These are phyloP conservation scores for Agarophyton chilense DNA, from an alignment of 23 red algal genomes.

Conservation along the genomic window DNA sequence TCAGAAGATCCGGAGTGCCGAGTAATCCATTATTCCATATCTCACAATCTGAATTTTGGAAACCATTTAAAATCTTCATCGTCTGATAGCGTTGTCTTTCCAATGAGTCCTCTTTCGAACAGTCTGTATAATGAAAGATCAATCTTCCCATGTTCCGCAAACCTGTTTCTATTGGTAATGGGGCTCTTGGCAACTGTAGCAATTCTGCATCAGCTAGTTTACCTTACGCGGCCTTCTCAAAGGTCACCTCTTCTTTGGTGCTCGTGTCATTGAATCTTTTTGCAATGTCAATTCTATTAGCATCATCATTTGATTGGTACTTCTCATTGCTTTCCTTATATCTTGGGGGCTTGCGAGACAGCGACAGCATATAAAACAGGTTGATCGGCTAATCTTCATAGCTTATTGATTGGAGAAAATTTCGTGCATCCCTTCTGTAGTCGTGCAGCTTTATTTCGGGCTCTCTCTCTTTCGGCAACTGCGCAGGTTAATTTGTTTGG, in stretches of 20 bases:
- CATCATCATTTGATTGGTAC: background rate
- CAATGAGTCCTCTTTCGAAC: background rate
- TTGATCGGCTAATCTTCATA: background rate
- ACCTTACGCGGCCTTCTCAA: background rate
- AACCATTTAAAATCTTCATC: background rate
- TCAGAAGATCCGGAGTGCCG: background rate
- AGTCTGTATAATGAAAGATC: background rate
- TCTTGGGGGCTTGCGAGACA: background rate
- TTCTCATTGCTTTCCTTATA: background rate
- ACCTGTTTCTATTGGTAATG: background rate
- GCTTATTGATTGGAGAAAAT: background rate
- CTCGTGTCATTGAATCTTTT: background rate
- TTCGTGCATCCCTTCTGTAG: background rate
- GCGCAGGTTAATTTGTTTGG: background rate
- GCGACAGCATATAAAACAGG: background rate
- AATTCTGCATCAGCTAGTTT: background rate
- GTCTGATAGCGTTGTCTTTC: background rate
- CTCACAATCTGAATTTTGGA: background rate
- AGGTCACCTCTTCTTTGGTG: background rate
- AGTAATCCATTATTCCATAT: background rate
- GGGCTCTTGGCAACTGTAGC: background rate
- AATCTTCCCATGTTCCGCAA: background rate
- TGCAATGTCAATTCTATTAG: background rate
- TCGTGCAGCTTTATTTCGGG: background rate
- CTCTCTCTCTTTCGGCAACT: background rate